A percentile compares a stretch with the other conserved stretches of the same genome.
Evolutionary conservation across 2,329 filamentous ascomycete genomes (phyloP).

Genomic region (Pseudogymnoascus sp.): DNA sequence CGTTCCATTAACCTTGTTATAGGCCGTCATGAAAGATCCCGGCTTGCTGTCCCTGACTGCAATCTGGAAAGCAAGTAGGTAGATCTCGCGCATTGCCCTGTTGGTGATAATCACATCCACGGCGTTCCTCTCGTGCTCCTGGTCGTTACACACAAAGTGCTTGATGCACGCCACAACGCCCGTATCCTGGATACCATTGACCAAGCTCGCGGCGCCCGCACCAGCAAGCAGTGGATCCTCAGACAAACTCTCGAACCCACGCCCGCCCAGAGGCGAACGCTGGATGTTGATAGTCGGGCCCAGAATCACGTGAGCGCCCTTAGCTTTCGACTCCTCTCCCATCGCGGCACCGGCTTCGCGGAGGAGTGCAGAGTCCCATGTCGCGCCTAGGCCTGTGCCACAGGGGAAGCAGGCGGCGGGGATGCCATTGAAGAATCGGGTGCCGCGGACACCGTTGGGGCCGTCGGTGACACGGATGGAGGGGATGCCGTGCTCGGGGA

Average conservation of each 20-base stretch:
- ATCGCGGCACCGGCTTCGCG: conserved; percentile 43
- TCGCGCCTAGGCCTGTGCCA: conserved; percentile 48
- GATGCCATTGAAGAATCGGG: conserved; percentile 58
- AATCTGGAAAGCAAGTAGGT: conserved; percentile 50
- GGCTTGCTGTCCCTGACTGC: conserved; percentile 44
- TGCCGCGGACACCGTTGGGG: conserved; percentile 61
- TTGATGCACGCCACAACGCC: conserved; percentile 51
- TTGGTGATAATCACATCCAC: conserved; percentile 48
- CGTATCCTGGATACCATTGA: conserved; percentile 47
- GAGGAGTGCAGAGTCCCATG: conserved; percentile 47
- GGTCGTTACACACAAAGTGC: conserved; percentile 55
- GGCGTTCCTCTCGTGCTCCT: conserved; percentile 49
- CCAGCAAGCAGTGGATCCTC: conserved; percentile 52
- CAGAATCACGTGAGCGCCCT: conserved; percentile 50
- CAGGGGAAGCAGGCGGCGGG: conserved; percentile 54
- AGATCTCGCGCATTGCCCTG: conserved; percentile 50
- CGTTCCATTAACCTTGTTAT: conserved; percentile 50
- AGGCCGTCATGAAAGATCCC: conserved; percentile 50
- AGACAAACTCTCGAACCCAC: conserved; percentile 51
- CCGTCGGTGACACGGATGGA: conserved; percentile 60
- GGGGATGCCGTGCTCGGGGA: conserved; percentile 53
- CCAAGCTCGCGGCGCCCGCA: conserved; percentile 43
- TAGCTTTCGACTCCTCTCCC: conserved; percentile 45
- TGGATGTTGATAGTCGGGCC: conserved; percentile 59
- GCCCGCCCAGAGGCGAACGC: conserved; percentile 49